These are phyloP conservation scores for Hericium rajendrae DNA, from an alignment of 768 basidiomycete species.

Conservation along the genomic window DNA sequence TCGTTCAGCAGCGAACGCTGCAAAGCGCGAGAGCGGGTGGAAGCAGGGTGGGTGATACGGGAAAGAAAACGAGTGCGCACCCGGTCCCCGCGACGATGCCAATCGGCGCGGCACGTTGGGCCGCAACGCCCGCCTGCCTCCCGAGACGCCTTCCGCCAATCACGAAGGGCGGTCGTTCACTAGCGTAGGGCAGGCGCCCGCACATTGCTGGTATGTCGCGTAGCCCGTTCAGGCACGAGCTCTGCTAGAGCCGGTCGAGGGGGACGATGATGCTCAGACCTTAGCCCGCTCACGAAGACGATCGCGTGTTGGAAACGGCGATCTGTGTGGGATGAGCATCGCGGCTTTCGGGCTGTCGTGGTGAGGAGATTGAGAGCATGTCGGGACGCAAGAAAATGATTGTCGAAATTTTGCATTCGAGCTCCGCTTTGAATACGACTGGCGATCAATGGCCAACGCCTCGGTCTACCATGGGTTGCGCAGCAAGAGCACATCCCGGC, in stretches of 20 bases:
- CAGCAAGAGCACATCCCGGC: too few species aligned
- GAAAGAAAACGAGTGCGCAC: not conserved
- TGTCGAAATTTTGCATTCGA: too few species aligned
- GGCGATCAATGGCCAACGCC: too few species aligned
- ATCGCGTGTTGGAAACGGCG: not conserved
- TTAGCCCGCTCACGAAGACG: not conserved
- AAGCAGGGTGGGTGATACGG: not conserved
- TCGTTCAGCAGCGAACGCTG: not conserved
- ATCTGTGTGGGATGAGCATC: not conserved
- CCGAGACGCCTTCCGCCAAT: not conserved
- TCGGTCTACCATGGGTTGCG: too few species aligned
- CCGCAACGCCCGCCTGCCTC: not conserved
- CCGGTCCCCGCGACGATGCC: not conserved
- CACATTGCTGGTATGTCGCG: not conserved
- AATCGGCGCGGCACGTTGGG: not conserved
- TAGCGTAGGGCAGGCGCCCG: not conserved
- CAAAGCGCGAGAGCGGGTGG: not conserved
- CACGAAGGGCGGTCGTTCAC: not conserved
- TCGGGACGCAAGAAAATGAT: too few species aligned
- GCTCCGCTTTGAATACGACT: too few species aligned
- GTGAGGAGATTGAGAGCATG: not conserved
- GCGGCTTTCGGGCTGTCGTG: not conserved
- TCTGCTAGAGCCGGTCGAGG: not conserved
- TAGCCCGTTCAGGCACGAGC: not conserved
- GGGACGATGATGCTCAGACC: not conserved